phyloP scores from a whole-genome alignment of 352 stramenopile species.

The Pythium insidiosum region DNA sequence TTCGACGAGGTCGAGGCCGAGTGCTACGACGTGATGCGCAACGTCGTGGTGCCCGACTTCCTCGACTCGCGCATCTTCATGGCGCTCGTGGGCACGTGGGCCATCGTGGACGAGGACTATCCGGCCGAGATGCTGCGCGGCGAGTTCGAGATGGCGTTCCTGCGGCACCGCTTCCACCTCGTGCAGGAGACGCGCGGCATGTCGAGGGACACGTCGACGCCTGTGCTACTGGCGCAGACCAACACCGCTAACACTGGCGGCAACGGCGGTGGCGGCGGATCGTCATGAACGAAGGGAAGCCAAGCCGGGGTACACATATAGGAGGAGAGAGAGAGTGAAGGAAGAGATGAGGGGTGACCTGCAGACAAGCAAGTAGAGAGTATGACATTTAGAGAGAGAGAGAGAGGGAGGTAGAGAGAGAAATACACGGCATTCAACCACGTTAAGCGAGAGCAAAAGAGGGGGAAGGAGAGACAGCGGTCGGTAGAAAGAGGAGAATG shows the following conservation, averaged over 20 bases:
- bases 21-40: constrained; percentile 68
- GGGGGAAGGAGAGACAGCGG: no score
- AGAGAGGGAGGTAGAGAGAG: no score
- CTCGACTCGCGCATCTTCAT: constrained; percentile 82
- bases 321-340: no score
- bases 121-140: constrained; percentile 64
- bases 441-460: no score
- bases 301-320: constrained; percentile 12
- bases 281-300: constrained; percentile 4
- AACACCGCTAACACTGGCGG: no score
- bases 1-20: constrained; percentile 76
- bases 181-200: constrained; percentile 61
- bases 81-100: constrained; percentile 72
- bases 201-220: constrained; percentile 45
- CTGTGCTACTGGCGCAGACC: no score
- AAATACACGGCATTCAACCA: no score
- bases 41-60: constrained; percentile 70
- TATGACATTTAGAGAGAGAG: no score
- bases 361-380: no score
- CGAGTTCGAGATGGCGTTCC: constrained; percentile 78
- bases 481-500: no score
- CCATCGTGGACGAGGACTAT: constrained; percentile 65
- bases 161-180: constrained; percentile 73
- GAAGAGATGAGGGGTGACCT: no score
- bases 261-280: no score